Conservation (phyloP, 2,329 filamentous ascomycete species). For the Setomelanomma holmii region DNA sequence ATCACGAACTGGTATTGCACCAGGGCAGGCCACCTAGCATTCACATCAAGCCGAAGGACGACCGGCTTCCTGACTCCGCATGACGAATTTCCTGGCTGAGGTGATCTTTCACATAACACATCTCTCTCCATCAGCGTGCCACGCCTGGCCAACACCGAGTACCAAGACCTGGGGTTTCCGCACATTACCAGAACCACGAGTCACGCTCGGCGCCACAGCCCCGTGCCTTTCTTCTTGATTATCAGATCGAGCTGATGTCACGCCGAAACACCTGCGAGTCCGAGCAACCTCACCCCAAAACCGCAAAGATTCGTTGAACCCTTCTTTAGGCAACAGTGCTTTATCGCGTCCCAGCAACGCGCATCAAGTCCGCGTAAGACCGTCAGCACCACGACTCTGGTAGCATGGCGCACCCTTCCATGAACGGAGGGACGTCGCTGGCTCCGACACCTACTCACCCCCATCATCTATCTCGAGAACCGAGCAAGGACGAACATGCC, state of each 20-base stretch:
- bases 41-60: conserved; percentile 22
- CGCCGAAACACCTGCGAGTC: background rate
- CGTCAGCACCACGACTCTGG: conserved; percentile 15
- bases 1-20: conserved; percentile 17
- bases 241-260: conserved; percentile 20
- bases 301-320: conserved; percentile 1
- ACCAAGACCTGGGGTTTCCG: conserved; percentile 27
- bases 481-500: conserved; percentile 59
- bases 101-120: conserved; percentile 23
- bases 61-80: conserved; percentile 21
- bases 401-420: conserved; percentile 38
- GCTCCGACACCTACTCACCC: conserved; percentile 47
- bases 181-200: conserved; percentile 28
- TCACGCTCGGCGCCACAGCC: conserved; percentile 35
- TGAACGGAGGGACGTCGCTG: conserved; percentile 45
- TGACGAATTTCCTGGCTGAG: conserved; percentile 23
- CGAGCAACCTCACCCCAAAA: background rate
- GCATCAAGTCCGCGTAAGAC: conserved; percentile 9
- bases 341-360: conserved; percentile 14
- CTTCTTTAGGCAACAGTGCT: conserved; percentile 28
- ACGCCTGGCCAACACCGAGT: conserved; percentile 18
- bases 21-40: conserved; percentile 23
- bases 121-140: conserved; percentile 21
- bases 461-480: conserved; percentile 51
- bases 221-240: conserved; percentile 15